Base-by-base conservation (phyloP, 345 rosid species). In the Lumnitzera littorea region DNA sequence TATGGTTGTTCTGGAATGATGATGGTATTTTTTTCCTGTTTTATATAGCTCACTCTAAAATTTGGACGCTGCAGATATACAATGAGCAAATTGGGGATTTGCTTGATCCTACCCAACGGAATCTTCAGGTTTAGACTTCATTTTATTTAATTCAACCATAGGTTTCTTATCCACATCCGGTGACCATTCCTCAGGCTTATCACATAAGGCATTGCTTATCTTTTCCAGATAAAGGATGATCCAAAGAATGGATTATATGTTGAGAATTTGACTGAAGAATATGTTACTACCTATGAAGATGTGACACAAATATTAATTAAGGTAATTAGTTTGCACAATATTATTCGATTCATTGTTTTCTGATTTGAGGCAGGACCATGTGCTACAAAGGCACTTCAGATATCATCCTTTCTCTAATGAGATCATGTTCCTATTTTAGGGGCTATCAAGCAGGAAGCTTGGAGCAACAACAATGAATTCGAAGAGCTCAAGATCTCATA, bases 381-480 rank as follows among this genome's bases (percentile, higher is more conserved):
- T 16, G 48, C 49, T 56, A 48, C 11, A 41, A 50, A 49, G 50
- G 56, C 56, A 46, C 36, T 12, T 56, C 17, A 13, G 10, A 15
- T 17, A 27, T 56, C 46, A 8, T 16, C 15, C 16, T 11, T 56
- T 46, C 60, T 56, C 43, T 2, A 13, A 13, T 25, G 3, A 15
- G 20, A 25, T 27, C 23, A n/a, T 29, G 15, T 52, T 24, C 47
- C 24, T 12, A 48, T 15, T 67, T 53, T 77, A 90, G 99, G 99
- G 99, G 14, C 96, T 94, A 29, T 94, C 97, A 63, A 86, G 76
- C 69, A 86, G 89, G 70, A 94, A 90, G 74, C 95, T 94, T 75
- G 99, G 99, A 73, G 89, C 96, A 59, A 94, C 99, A 61, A 84
- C 90, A 72, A 69, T 86, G 54, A 90, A 91, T 72, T 90, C 96